Conservation (phyloP, 73 alveolate genomes). For the Tetrahymena malaccensis region DNA sequence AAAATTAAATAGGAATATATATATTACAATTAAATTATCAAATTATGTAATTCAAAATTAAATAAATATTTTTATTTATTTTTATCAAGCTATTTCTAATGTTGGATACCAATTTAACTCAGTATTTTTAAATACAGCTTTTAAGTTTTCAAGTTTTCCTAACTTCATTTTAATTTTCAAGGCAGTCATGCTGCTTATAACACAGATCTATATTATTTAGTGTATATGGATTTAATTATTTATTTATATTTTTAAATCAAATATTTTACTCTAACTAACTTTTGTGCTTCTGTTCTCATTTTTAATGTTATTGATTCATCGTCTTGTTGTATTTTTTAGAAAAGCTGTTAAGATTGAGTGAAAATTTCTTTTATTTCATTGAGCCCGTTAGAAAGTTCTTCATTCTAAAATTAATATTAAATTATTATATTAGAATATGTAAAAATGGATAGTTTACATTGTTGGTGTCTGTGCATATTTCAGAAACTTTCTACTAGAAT, state of each 20-base stretch:
- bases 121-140: not conserved
- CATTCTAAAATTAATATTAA: not conserved
- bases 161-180: not conserved
- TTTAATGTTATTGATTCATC: not conserved
- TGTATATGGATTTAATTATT: too few relatives aligned
- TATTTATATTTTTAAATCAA: not conserved
- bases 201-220: not conserved
- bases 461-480: not conserved
- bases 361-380: not conserved
- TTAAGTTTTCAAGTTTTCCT: not conserved
- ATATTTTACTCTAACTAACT: not conserved
- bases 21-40: too few relatives aligned
- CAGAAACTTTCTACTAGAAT: not conserved
- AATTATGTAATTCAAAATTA: too few relatives aligned
- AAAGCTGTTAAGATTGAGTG: not conserved
- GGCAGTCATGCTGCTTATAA: not conserved
- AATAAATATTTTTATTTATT: not conserved
- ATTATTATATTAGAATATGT: not conserved
- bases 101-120: not conserved
- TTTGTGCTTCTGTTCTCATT: not conserved
- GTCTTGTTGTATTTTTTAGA: not conserved
- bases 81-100: not conserved
- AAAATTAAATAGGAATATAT: too few relatives aligned
- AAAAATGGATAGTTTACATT: not conserved
- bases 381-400: not conserved